phyloP scores from a whole-genome alignment of 345 rosid species.

The Salix udensis region DNA sequence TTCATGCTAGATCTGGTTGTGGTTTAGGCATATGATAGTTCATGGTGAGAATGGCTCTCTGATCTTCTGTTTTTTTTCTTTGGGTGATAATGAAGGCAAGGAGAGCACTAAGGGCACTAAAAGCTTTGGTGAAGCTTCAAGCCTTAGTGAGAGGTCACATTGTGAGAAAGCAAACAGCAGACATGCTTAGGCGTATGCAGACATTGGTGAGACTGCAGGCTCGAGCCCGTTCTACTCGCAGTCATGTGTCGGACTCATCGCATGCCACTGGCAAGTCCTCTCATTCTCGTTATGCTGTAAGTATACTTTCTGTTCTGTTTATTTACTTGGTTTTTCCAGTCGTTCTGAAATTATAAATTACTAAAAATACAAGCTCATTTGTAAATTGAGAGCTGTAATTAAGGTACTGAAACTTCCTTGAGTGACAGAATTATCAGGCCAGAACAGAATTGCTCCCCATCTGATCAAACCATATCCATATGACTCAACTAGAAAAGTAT shows the following conservation, averaged over 20 bases:
- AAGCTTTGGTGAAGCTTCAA: constrained; percentile 33
- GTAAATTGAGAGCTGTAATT: not conserved
- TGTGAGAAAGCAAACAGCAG: constrained; percentile 33
- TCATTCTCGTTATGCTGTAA: constrained; percentile 15
- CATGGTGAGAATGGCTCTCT: not conserved
- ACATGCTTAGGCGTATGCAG: constrained; percentile 37
- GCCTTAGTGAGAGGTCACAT: constrained; percentile 36
- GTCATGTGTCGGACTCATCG: constrained; percentile 10
- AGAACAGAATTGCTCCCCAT: not conserved
- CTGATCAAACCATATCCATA: not conserved
- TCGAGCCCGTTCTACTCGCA: constrained; percentile 28
- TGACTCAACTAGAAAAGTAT: not conserved
- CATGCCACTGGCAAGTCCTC: constrained; percentile 14
- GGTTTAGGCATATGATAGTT: not conserved
- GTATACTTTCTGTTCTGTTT: constrained; percentile 2
- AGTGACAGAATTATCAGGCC: not conserved
- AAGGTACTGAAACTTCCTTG: not conserved
- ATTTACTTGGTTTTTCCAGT: not conserved
- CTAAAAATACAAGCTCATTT: not conserved
- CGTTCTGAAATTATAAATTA: too few species aligned
- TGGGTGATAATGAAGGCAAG: constrained; percentile 24
- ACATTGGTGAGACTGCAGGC: constrained; percentile 28
- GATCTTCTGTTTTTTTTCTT: not conserved
- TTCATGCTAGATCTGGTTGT: not conserved
- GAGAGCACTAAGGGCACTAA: constrained; percentile 33